Percentiles rank a stretch among this genome's conserved stretches.
phyloP scores from a whole-genome alignment of 441 rosid genomes.

The Adansonia madagascariensis region DNA sequence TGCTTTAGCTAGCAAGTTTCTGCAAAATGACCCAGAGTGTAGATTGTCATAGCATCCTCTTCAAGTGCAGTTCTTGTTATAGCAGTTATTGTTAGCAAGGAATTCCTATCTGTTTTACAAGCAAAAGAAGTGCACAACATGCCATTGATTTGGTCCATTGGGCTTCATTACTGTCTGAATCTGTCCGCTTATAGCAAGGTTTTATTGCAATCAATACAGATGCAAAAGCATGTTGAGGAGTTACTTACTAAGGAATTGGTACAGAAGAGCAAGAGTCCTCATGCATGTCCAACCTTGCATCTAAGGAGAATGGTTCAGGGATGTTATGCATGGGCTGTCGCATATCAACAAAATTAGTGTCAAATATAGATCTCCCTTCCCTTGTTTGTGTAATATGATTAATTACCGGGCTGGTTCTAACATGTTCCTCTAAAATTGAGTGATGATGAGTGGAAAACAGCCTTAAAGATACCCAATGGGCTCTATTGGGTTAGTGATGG shows the following conservation, averaged over 20 bases:
- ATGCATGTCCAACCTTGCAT: background rate
- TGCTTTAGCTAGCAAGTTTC: background rate
- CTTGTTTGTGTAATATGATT: background rate
- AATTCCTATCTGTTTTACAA: background rate
- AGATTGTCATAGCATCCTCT: no score
- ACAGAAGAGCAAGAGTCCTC: background rate
- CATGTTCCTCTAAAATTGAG: background rate
- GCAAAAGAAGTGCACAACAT: background rate
- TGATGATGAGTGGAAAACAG: background rate
- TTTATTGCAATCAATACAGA: background rate
- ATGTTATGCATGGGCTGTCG: background rate
- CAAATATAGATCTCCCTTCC: background rate
- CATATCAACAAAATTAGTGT: background rate
- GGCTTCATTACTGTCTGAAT: background rate
- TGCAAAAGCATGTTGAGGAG: background rate
- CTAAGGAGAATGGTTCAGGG: background rate
- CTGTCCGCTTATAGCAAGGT: background rate
- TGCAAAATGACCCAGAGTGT: no score
- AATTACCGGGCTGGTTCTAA: background rate
- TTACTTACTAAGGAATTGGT: background rate
- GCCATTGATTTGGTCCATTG: background rate
- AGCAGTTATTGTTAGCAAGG: background rate
- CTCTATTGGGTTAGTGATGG: background rate
- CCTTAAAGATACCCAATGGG: background rate
- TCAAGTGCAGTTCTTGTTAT: background rate